Percentiles rank a stretch among this genome's conserved stretches.
These are phyloP conservation scores for Primulina eburnea DNA, from an alignment of 257 asterid genomes.

Conservation along the genomic window DNA sequence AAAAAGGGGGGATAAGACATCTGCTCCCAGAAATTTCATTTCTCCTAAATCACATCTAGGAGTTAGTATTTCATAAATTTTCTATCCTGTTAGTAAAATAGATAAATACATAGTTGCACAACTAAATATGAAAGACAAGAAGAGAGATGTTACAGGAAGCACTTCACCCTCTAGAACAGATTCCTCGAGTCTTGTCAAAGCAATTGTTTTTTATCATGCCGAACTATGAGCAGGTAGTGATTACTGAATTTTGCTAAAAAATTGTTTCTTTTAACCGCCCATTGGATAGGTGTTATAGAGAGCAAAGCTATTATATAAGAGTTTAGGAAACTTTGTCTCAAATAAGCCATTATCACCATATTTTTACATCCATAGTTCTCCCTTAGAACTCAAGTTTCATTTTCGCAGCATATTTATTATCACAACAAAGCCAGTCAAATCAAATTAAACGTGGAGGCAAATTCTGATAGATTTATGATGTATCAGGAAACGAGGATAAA, in stretches of 20 bases:
- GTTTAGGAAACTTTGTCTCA: not conserved
- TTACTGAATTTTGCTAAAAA: not conserved
- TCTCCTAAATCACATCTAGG: not conserved
- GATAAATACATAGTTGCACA: not conserved
- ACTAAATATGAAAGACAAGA: not conserved
- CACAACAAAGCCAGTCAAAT: constrained; percentile 11
- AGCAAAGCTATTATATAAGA: not conserved
- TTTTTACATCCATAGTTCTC: not conserved
- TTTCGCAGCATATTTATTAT: not conserved
- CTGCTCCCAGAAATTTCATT: not conserved
- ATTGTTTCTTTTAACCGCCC: not conserved
- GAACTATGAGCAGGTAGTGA: not conserved
- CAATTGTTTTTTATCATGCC: no score
- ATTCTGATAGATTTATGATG: not conserved
- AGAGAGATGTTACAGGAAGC: no score
- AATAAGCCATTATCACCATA: not conserved
- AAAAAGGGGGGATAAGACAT: not conserved
- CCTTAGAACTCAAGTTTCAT: not conserved
- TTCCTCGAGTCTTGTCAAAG: no score
- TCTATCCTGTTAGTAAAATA: not conserved
- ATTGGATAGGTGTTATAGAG: not conserved
- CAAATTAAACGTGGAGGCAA: not conserved
- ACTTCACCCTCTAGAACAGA: no score
- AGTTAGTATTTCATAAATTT: not conserved
- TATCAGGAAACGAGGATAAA: constrained; percentile 3